phyloP scores from a whole-genome alignment of 306 rosid genomes.

The Lagenaria siceraria region DNA sequence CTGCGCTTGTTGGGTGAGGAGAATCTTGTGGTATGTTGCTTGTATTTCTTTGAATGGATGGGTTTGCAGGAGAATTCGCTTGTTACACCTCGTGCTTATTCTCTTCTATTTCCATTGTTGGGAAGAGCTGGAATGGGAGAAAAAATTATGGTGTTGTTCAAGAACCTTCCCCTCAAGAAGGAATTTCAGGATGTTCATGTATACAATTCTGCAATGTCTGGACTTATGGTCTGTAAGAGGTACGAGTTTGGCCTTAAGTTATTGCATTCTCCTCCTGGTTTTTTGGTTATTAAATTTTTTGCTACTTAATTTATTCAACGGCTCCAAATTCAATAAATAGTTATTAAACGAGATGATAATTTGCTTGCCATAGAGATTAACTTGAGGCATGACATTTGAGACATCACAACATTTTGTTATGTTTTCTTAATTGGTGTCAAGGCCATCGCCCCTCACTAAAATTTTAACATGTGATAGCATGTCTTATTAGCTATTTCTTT shows the following conservation, averaged over 20 bases:
- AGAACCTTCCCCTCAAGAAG: constrained; percentile 38
- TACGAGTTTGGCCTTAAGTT: constrained; percentile 13
- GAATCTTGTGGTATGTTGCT: constrained; percentile 31
- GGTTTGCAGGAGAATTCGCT: constrained; percentile 54
- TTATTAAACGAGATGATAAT: background rate
- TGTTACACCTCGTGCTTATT: constrained; percentile 50
- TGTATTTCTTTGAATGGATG: constrained; percentile 94
- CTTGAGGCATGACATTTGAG: background rate
- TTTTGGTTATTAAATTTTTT: background rate
- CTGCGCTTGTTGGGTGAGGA: constrained; percentile 46
- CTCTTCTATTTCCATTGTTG: constrained; percentile 55
- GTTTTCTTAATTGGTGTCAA: background rate
- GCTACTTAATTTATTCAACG: background rate
- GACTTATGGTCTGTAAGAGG: constrained; percentile 53
- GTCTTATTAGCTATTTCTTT: background rate
- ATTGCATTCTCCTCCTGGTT: constrained; percentile 12
- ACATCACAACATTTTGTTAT: background rate
- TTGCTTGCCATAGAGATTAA: background rate
- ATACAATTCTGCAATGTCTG: constrained; percentile 70
- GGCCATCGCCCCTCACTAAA: background rate
- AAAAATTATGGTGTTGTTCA: constrained; percentile 42
- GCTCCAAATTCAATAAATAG: too few relatives aligned
- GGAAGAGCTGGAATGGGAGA: constrained; percentile 76
- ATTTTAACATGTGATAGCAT: background rate
- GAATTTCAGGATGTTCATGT: constrained; percentile 62